Evolutionary conservation across 345 rosid species (phyloP).

Genomic region (Kandelia obovata): DNA sequence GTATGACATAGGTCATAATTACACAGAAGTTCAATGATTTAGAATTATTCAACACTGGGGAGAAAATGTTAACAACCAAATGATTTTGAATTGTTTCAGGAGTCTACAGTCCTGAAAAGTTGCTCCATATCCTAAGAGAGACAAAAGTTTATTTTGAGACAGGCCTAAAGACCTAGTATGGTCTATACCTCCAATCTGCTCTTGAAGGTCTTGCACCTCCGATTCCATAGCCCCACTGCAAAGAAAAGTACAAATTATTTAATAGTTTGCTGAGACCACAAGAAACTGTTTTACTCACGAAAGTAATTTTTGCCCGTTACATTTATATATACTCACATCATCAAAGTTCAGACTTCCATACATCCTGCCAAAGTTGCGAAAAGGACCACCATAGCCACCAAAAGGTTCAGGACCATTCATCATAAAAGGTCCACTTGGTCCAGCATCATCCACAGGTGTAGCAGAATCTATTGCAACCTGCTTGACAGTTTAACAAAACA

Average conservation of each 20-base stretch:
- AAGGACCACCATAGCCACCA: constrained; percentile 81
- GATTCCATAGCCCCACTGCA: constrained; percentile 76
- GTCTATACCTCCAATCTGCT: constrained; percentile 88
- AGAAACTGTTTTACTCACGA: background rate
- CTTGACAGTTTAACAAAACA: constrained; percentile 10
- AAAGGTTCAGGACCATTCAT: constrained; percentile 49
- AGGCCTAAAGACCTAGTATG: constrained; percentile 39
- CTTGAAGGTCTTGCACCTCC: constrained; percentile 66
- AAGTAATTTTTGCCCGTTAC: background rate
- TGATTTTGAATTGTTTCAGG: background rate
- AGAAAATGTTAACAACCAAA: constrained; percentile 2
- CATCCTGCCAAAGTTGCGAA: constrained; percentile 76
- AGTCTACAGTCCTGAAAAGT: background rate
- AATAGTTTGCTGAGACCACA: background rate
- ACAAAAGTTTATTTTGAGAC: background rate
- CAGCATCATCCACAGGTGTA: constrained; percentile 82
- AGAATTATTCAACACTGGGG: background rate
- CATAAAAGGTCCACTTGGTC: constrained; percentile 57
- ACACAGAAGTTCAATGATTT: background rate
- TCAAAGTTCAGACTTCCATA: constrained; percentile 69
- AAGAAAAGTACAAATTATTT: constrained; percentile 3
- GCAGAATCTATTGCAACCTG: constrained; percentile 99
- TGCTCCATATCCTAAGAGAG: background rate
- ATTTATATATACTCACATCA: constrained; percentile 45
- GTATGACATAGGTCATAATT: background rate